phyloP scores from a whole-genome alignment of 345 rosid species.

The Viola odorata region DNA sequence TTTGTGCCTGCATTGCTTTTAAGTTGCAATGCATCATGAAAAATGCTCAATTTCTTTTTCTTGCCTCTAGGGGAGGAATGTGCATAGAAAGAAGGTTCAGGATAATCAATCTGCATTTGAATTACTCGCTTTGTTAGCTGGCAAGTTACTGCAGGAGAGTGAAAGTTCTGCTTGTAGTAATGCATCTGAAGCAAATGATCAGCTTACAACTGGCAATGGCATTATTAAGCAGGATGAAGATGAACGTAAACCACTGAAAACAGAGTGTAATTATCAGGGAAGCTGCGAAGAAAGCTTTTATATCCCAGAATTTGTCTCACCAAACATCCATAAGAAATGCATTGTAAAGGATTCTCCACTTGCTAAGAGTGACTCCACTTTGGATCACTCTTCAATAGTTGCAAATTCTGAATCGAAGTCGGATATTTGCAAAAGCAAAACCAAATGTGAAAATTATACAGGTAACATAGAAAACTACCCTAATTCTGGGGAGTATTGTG shows the following conservation, averaged over 20 bases:
- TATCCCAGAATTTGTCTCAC: slow-evolving; percentile 25
- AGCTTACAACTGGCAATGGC: slow-evolving; percentile 24
- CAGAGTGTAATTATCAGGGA: slow-evolving; percentile 41
- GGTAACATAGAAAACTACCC: slow-evolving; percentile 27
- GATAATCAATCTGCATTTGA: slow-evolving; percentile 62
- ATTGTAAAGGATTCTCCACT: slow-evolving; percentile 20
- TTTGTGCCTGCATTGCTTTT: slow-evolving; percentile 11
- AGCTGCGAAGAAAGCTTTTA: slow-evolving; percentile 32
- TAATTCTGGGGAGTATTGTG: slow-evolving; percentile 26
- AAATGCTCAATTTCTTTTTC: slow-evolving; percentile 16
- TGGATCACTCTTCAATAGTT: slow-evolving; percentile 26
- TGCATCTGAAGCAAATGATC: slow-evolving; percentile 58
- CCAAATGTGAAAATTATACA: slow-evolving; percentile 10
- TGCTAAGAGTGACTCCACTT: slow-evolving; percentile 29
- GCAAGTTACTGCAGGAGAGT: slow-evolving; percentile 70
- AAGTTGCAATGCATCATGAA: background rate
- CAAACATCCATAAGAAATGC: slow-evolving; percentile 23
- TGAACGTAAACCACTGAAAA: slow-evolving; percentile 36
- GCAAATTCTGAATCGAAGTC: slow-evolving; percentile 32
- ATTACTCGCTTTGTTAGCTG: slow-evolving; percentile 86
- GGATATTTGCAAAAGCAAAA: slow-evolving; percentile 19
- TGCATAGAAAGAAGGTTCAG: slow-evolving; percentile 33
- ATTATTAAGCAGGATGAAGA: slow-evolving; percentile 34
- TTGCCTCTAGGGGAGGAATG: slow-evolving; percentile 47
- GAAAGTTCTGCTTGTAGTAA: slow-evolving; percentile 73